These are phyloP conservation scores for Periconia sp. DNA, from an alignment of 2,329 filamentous ascomycete genomes.

Conservation along the genomic window DNA sequence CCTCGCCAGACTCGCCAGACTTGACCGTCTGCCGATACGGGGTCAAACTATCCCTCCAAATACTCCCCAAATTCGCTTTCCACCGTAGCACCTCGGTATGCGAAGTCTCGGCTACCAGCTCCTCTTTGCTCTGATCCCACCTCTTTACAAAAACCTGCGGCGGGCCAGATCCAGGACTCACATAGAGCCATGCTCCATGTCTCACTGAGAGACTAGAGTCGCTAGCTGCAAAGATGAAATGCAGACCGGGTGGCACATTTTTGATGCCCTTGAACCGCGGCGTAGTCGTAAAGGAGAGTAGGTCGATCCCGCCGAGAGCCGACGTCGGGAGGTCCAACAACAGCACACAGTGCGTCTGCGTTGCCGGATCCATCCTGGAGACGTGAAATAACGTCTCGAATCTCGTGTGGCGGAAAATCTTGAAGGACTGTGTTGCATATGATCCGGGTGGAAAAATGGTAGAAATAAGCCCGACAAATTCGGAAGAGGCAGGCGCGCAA, in stretches of 20 bases:
- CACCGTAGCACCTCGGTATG: slow-evolving; percentile 53
- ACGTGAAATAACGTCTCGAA: slow-evolving; percentile 43
- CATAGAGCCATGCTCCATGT: slow-evolving; percentile 67
- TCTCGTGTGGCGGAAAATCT: slow-evolving; percentile 41
- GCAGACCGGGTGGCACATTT: slow-evolving; percentile 62
- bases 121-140: slow-evolving; percentile 59
- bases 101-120: slow-evolving; percentile 51
- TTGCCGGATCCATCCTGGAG: slow-evolving; percentile 42
- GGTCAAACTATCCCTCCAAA: slow-evolving; percentile 61
- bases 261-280: slow-evolving; percentile 67
- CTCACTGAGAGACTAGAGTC: slow-evolving; percentile 65
- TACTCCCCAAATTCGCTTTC: slow-evolving; percentile 61
- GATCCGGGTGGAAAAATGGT: slow-evolving; percentile 4
- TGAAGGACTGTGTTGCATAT: slow-evolving; percentile 27
- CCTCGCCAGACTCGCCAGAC: slow-evolving; percentile 30
- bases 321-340: slow-evolving; percentile 53
- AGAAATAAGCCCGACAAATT: background rate
- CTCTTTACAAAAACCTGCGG: slow-evolving; percentile 60
- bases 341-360: slow-evolving; percentile 44
- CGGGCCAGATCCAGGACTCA: slow-evolving; percentile 48
- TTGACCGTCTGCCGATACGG: slow-evolving; percentile 54
- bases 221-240: slow-evolving; percentile 67
- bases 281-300: slow-evolving; percentile 68
- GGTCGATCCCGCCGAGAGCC: slow-evolving; percentile 60
- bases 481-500: background rate